These are phyloP conservation scores for Ogataea hybrid DNA, from an alignment of 1,139 yeast genomes.

Conservation along the genomic window DNA sequence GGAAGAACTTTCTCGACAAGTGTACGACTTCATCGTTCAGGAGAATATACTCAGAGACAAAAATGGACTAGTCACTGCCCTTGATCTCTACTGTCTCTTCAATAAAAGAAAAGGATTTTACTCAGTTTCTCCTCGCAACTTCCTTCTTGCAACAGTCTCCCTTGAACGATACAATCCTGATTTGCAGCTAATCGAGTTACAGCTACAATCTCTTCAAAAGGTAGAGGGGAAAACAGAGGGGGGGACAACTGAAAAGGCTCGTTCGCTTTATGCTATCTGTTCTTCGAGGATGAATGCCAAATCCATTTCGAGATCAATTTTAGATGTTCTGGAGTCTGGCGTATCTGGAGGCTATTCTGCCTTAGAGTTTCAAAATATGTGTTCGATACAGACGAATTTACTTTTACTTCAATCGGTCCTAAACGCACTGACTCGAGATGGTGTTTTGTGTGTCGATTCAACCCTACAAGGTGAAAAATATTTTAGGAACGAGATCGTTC, in stretches of 20 bases:
- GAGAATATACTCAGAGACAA: conserved; percentile 43
- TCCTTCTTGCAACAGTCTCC: conserved; percentile 47
- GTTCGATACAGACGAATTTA: conserved; percentile 23
- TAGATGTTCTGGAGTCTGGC: conserved; percentile 14
- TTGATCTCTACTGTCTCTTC: conserved; percentile 59
- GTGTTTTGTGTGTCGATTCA: too few species aligned
- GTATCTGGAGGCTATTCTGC: conserved; percentile 26
- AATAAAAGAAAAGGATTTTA: conserved; percentile 60
- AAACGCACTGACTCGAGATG: too few species aligned
- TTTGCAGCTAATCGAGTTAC: conserved; percentile 30
- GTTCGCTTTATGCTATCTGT: conserved; percentile 23
- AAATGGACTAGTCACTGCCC: conserved; percentile 58
- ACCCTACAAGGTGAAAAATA: too few species aligned
- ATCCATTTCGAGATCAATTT: conserved; percentile 23
- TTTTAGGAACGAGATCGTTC: too few species aligned
- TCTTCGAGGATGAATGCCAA: conserved; percentile 21
- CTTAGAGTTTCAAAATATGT: conserved; percentile 25
- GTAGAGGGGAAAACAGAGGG: too few species aligned
- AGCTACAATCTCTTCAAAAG: neutral
- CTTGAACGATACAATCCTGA: conserved; percentile 42
- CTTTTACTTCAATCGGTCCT: conserved; percentile 29
- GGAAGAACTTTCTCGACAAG: conserved; percentile 47
- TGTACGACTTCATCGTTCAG: conserved; percentile 47
- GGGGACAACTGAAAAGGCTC: too few species aligned
- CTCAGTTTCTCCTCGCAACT: conserved; percentile 56